Evolutionary conservation across 2,329 filamentous ascomycete species (phyloP).

Genomic region (Tolypocladium pustulatum): DNA sequence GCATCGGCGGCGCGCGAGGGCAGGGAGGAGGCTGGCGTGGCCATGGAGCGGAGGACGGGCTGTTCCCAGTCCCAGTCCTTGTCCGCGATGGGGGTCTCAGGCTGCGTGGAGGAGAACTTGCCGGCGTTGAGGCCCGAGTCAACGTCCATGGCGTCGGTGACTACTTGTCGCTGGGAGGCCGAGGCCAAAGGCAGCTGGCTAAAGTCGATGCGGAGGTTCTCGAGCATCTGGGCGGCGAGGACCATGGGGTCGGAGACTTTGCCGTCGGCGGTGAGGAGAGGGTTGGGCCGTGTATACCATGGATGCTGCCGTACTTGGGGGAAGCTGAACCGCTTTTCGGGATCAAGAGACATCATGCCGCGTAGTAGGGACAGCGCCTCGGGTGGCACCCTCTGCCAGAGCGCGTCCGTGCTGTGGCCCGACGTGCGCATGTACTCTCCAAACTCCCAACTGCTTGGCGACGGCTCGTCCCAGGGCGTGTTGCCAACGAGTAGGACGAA

Average conservation of each 20-base stretch:
- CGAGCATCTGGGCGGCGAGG: conserved; percentile 91
- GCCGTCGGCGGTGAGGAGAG: conserved; percentile 63
- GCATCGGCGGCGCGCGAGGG: conserved; percentile 19
- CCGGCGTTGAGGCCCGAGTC: conserved; percentile 39
- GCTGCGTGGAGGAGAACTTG: conserved; percentile 71
- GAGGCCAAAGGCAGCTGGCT: conserved; percentile 50
- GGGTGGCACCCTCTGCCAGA: conserved; percentile 71
- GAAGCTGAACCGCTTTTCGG: conserved; percentile 68
- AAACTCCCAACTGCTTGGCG: conserved; percentile 77
- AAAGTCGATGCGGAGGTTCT: conserved; percentile 83
- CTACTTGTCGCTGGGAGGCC: conserved; percentile 27
- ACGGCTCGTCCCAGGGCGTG: conserved; percentile 95
- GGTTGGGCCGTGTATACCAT: conserved; percentile 84
- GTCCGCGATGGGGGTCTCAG: conserved; percentile 66
- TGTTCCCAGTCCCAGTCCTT: conserved; percentile 82
- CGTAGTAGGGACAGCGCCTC: conserved; percentile 72
- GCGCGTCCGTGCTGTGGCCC: conserved; percentile 71
- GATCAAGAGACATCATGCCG: conserved; percentile 84
- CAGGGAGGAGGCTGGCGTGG: conserved; percentile 25
- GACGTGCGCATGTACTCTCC: conserved; percentile 73
- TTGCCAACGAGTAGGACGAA: conserved; percentile 94
- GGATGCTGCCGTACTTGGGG: conserved; percentile 81
- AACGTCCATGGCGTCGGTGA: conserved; percentile 56
- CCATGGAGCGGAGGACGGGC: conserved; percentile 47
- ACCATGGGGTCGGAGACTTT: conserved; percentile 67